Evolutionary conservation across 306 rosid species (phyloP).

Genomic region (Cucurbita moschata): DNA sequence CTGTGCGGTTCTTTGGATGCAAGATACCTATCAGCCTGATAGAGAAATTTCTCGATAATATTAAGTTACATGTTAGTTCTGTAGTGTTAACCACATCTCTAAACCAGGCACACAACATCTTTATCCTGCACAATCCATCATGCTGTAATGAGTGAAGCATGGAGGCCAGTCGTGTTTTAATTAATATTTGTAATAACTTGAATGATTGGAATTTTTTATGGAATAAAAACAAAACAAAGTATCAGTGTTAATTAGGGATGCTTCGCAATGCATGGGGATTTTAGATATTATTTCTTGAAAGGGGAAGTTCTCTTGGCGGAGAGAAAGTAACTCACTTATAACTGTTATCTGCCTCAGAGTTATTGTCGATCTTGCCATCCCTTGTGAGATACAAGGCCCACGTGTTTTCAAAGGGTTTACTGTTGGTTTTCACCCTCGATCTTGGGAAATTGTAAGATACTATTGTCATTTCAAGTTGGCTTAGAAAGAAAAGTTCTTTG

Average conservation of each 20-base stretch:
- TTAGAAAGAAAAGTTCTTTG: not conserved
- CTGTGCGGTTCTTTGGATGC: not conserved
- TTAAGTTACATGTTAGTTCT: not conserved
- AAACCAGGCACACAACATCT: not conserved
- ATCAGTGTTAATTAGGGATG: not conserved
- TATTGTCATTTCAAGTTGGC: slow-evolving; percentile 8
- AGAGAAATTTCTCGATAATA: not conserved
- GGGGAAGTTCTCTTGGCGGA: not conserved
- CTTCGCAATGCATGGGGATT: not conserved
- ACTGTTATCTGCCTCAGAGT: slow-evolving; percentile 44
- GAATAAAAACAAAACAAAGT: not conserved
- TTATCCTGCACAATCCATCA: not conserved
- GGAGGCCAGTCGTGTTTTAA: not conserved
- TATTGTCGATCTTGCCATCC: slow-evolving; percentile 58
- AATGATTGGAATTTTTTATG: not conserved
- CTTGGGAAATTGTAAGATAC: slow-evolving; percentile 88
- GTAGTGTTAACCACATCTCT: not conserved
- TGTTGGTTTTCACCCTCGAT: slow-evolving; percentile 88
- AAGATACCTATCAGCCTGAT: not conserved
- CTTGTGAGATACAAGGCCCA: slow-evolving; percentile 67
- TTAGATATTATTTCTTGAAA: not conserved
- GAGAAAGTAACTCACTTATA: slow-evolving; percentile 9
- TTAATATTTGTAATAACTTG: not conserved
- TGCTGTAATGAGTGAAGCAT: not conserved
- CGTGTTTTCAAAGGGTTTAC: slow-evolving; percentile 76